Conservation (phyloP, 1,284 basidiomycete genomes). For the Rhodotorula sp. region DNA sequence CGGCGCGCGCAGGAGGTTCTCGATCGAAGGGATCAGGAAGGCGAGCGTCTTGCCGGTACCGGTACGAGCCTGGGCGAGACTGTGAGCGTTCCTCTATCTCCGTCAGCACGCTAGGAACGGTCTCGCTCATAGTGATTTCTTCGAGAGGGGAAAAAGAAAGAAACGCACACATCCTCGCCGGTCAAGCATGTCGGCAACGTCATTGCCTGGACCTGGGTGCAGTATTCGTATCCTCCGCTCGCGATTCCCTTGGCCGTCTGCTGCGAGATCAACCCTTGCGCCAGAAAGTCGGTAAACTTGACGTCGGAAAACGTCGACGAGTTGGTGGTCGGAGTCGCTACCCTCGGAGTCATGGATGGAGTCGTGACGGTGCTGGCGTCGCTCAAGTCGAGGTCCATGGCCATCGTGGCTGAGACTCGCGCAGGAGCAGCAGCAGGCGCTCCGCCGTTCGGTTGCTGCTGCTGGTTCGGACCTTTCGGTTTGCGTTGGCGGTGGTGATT, state of each 20-base stretch:
- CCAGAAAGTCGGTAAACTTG: slow-evolving; percentile 22
- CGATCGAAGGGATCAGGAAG: slow-evolving; percentile 91
- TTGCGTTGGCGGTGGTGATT: slow-evolving; percentile 10
- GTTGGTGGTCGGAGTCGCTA: slow-evolving; percentile 9
- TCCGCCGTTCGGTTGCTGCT: too few species aligned
- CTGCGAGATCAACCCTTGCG: slow-evolving; percentile 20
- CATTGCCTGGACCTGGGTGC: slow-evolving; percentile 54
- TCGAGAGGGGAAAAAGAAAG: not conserved
- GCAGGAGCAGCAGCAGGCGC: not conserved
- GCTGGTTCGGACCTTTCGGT: not conserved
- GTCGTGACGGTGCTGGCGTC: slow-evolving; percentile 19
- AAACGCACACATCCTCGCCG: slow-evolving; percentile 49
- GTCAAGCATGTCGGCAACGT: slow-evolving; percentile 53
- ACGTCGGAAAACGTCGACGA: slow-evolving; percentile 13
- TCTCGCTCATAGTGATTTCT: too few species aligned
- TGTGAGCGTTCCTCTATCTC: slow-evolving; percentile 49
- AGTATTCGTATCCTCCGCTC: slow-evolving; percentile 34
- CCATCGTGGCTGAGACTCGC: not conserved
- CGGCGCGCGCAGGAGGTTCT: slow-evolving; percentile 62
- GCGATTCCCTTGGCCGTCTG: slow-evolving; percentile 12
- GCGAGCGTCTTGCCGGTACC: slow-evolving; percentile 97
- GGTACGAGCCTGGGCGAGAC: slow-evolving; percentile 82
- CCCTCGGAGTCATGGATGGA: slow-evolving; percentile 16
- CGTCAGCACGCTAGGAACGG: not conserved
- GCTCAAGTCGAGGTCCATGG: not conserved